Evolutionary conservation across 495 filamentous ascomycete species (phyloP), one percentile per base, ranked within the genome.

Genomic region (Penicillium steckii): DNA sequence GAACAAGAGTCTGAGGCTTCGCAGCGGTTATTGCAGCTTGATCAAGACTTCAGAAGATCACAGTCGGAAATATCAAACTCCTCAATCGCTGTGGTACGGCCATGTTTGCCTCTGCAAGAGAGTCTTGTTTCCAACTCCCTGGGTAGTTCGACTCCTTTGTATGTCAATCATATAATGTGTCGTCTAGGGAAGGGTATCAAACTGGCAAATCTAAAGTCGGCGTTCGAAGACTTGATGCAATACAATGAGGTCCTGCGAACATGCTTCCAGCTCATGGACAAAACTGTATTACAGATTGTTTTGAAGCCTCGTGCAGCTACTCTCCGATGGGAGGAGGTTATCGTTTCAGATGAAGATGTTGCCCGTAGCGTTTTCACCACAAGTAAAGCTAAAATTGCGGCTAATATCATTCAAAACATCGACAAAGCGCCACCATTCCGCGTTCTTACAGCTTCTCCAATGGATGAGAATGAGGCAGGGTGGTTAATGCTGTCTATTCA

Each of bases 111-210:
- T 15, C 69, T 90, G 0, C 89, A 94, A 64, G 88, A 91, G 57
- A 82, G 79, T 30, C 86, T 94, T 76, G 74, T 91, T 26, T 81
- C 82, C 0, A 83, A 85, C 48, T 90, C 90, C 76, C 35, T 89
- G 7, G 67, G 71, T 6, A 86, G 85, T 2, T 69, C 75, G n/a
- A 87, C 82, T 48, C 69, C 70, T 18, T 72, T 82, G 50, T 92
- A 94, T 60, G 89, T 89, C 70, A 92, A 89, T 53, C 86, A 91
- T 52, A 83, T 90, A 52, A 69, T 83, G 15, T 65, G 88, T 27
- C 74, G 79, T 40, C 50, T 94, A 1, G 50, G 67, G 6, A 49
- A 68, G 0, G 52, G 64, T 0, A 63, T 80, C 3, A 76, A 90
- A 37, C 33, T 37, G 4, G 8, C 33, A 37, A 37, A 18, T 15